Evolutionary conservation across 1,139 yeast genomes (phyloP), one percentile per base, ranked within the genome.

Genomic region (Ogataea hybrid): DNA sequence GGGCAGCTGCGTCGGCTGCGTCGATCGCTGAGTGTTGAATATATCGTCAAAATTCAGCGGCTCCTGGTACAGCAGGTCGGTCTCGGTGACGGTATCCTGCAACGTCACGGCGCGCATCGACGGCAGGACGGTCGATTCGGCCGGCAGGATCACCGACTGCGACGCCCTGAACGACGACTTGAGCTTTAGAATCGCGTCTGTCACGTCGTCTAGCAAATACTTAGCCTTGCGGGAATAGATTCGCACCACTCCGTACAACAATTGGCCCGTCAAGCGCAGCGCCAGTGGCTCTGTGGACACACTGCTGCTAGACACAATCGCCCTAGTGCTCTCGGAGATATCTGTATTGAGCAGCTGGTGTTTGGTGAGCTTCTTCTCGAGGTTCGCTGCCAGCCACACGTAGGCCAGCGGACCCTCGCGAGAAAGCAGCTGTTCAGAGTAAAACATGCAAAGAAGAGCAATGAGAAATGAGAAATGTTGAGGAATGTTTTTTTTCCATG

Each of bases 371-470:
- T 84, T 85, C 57, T 82, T 79, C 55, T 86, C 95, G 64, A 87
- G 75, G 60, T 87, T 89, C 25, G 96, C 92, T 3, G 97, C 97
- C 42, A 90, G 73, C 97, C 97, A 90, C 12, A 88, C 92, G 52
- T 84, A 85, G 5, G 95, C 95, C 54, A 89, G 68, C 2, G 96
- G 95, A 3, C 95, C 94, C 58, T 83, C 83, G 49, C 77, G 80
- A 7, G 85, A 68, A 18, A 79, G 67, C 39, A 79, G 62, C 43
- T 63, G 70, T 36, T 71, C 77, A 4, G 75, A 63, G 48, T 62
- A 67, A 59, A 69, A 67, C 70, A 65, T 68, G 39, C 38, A 33
- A 39, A 22, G 35, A 18, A 31, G n/a, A 37, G 35, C 35, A 32
- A 32, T 15, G 33, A 20, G 25, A 30, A 31, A 25, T 30, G 28